phyloP scores from a whole-genome alignment of 768 basidiomycete species.

The Boletus sp. region DNA sequence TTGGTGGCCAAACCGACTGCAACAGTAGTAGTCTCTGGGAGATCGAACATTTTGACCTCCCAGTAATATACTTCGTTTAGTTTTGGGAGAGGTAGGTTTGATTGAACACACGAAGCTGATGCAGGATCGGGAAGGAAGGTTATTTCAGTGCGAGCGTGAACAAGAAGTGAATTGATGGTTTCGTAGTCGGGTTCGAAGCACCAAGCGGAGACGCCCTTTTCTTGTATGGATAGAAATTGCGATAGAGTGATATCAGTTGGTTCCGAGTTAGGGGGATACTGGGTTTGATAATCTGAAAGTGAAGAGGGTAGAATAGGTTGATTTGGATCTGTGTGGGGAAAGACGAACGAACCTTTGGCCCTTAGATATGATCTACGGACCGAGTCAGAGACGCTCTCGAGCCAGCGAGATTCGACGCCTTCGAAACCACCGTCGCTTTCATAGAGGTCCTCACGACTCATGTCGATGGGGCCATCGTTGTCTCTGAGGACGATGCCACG shows the following conservation, averaged over 20 bases:
- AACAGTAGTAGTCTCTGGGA: constrained; percentile 82
- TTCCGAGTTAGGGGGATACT: constrained; percentile 93
- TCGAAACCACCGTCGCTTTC: constrained; percentile 94
- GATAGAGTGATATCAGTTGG: constrained; percentile 98
- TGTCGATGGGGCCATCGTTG: constrained; percentile 88
- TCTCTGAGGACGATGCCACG: constrained; percentile 79
- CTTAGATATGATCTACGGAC: constrained; percentile 70
- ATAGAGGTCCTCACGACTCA: constrained; percentile 86
- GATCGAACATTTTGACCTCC: constrained; percentile 99
- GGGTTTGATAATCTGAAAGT: constrained; percentile 69
- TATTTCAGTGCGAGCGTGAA: constrained; percentile 94
- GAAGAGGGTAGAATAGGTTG: neutral
- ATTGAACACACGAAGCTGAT: constrained; percentile 92
- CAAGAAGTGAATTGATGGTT: constrained; percentile 85
- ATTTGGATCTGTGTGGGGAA: neutral
- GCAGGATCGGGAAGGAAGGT: constrained; percentile 97
- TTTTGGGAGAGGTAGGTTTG: constrained; percentile 94
- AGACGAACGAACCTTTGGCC: constrained; percentile 69
- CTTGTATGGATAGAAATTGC: constrained; percentile 98
- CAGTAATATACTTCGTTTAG: constrained; percentile 99
- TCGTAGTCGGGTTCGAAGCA: constrained; percentile 99
- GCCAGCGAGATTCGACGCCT: constrained; percentile 88
- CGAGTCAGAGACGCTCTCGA: constrained; percentile 72
- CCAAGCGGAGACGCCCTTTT: constrained; percentile 99
- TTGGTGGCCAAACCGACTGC: constrained; percentile 94